Evolutionary conservation across 164 flowering plant genomes (phyloP).

Genomic region (Vitis riparia): DNA sequence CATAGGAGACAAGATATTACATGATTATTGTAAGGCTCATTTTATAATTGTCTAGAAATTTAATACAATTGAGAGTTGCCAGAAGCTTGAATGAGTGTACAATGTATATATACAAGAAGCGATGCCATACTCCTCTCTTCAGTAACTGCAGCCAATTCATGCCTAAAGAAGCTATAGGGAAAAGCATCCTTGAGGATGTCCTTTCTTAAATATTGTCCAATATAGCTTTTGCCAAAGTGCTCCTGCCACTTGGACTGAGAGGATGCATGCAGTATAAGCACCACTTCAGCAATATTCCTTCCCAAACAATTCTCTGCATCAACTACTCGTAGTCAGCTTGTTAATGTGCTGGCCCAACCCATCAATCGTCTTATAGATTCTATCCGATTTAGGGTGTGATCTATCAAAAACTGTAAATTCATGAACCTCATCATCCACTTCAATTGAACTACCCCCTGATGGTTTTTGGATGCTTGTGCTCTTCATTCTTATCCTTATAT

Average conservation of each 20-base stretch:
- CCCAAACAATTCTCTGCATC: not conserved
- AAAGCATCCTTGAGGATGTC: not conserved
- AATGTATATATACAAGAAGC: not conserved
- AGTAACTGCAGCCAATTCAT: not conserved
- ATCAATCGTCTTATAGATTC: slow-evolving; percentile 61
- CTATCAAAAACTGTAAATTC: slow-evolving; percentile 63
- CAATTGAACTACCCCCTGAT: slow-evolving; percentile 67
- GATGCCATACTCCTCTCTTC: not conserved
- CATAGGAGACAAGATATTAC: not conserved
- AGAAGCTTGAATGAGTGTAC: slow-evolving; percentile 1
- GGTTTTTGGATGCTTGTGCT: slow-evolving; percentile 35
- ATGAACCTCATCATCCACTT: slow-evolving; percentile 56
- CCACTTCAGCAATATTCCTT: not conserved
- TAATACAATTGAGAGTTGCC: not conserved
- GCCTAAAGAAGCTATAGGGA: not conserved
- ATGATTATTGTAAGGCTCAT: not conserved
- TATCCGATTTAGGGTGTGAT: slow-evolving; percentile 51
- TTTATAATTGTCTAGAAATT: not conserved
- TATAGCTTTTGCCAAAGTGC: not conserved
- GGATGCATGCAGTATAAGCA: no score
- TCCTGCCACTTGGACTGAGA: no score
- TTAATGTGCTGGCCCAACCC: slow-evolving; percentile 50
- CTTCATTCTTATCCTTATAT: slow-evolving; percentile 55
- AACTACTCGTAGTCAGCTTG: slow-evolving; percentile 27
- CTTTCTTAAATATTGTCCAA: not conserved